Base-by-base conservation (phyloP, 768 basidiomycete species). In the Amanita brunnescens region DNA sequence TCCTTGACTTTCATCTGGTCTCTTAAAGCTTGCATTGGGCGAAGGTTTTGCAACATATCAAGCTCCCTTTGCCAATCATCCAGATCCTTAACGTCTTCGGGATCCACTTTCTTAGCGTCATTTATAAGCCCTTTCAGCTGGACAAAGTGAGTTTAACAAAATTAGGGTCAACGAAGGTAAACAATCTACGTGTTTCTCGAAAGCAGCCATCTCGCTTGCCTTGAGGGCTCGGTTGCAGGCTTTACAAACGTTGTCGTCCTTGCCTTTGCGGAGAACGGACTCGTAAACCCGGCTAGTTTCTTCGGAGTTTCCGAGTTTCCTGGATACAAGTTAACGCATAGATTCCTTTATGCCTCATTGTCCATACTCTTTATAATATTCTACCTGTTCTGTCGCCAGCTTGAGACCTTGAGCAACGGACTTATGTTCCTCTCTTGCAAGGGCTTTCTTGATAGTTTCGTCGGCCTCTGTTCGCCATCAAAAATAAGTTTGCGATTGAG, bases 161-260 rank as follows among this genome's bases (percentile, higher is more conserved):
- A 20, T 43, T 54, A 18, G n/a, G 21, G 33, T 52, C 23, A 24
- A 40, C 16, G 20, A 45, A 38, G 23, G 39, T 32, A 6, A n/a
- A 18, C 7, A 16, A 23, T 26, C 23, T 35, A 18, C 61, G 2
- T 69, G 55, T 34, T 73, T 78, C 41, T 32, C 30, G 37, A 47
- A 18, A 8, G 21, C 43, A 50, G 29, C 18, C 41, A 75, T 55
- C 54, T 77, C 74, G 9, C 64, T 60, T 45, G 76, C 74, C 18
- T 76, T 68, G 61, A 97, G 67, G 34, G 71, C 71, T 1, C 93
- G 79, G 58, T 82, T 80, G 62, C 95, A 98, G 6, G 81, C 82
- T 9, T 78, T 71, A 59, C 95, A 99, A 0, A 73, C 64, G 59
- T 85, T 82, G 55, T 83, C 78, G 45, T 73, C 68, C 61, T 78